These are phyloP conservation scores for Buddleja alternifolia DNA, from an alignment of 257 asterid species.

Conservation along the genomic window DNA sequence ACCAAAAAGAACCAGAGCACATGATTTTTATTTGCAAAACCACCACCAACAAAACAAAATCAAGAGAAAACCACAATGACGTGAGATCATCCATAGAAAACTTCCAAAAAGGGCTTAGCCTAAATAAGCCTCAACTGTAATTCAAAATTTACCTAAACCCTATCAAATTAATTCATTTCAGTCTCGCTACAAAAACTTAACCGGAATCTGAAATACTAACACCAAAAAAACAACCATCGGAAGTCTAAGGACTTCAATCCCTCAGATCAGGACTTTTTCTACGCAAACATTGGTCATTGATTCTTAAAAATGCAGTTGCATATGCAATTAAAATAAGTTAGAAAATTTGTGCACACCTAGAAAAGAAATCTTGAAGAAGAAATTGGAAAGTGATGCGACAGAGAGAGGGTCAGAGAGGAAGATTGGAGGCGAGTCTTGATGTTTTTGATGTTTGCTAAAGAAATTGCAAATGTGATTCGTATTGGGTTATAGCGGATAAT, in stretches of 20 bases:
- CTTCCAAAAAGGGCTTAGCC: slow-evolving; percentile 25
- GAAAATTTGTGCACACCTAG: background rate
- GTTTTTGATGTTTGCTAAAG: slow-evolving; percentile 30
- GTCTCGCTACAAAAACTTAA: slow-evolving; percentile 24
- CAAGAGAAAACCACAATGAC: background rate
- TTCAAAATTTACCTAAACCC: slow-evolving; percentile 25
- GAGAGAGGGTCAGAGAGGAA: slow-evolving; percentile 30
- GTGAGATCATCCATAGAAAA: slow-evolving; percentile 18
- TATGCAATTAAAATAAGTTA: background rate
- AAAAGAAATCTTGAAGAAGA: slow-evolving; percentile 40
- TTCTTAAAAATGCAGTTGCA: slow-evolving; percentile 28
- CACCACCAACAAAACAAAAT: background rate
- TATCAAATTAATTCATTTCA: slow-evolving; percentile 28
- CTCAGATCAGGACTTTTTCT: slow-evolving; percentile 47
- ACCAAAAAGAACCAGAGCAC: slow-evolving; percentile 11
- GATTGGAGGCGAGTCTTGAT: slow-evolving; percentile 42
- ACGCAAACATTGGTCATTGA: slow-evolving; percentile 6
- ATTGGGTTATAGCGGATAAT: slow-evolving; percentile 40
- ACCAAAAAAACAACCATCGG: slow-evolving; percentile 21
- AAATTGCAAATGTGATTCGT: slow-evolving; percentile 40
- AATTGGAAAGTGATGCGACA: slow-evolving; percentile 28
- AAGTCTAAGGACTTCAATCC: slow-evolving; percentile 28
- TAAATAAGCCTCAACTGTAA: slow-evolving; percentile 59
- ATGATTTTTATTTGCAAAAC: background rate
- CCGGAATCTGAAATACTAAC: slow-evolving; percentile 26